A percentile compares a stretch with the other conserved stretches of the same genome.
phyloP scores from a whole-genome alignment of 2,329 filamentous ascomycete genomes.

The Aspergillus jensenii region DNA sequence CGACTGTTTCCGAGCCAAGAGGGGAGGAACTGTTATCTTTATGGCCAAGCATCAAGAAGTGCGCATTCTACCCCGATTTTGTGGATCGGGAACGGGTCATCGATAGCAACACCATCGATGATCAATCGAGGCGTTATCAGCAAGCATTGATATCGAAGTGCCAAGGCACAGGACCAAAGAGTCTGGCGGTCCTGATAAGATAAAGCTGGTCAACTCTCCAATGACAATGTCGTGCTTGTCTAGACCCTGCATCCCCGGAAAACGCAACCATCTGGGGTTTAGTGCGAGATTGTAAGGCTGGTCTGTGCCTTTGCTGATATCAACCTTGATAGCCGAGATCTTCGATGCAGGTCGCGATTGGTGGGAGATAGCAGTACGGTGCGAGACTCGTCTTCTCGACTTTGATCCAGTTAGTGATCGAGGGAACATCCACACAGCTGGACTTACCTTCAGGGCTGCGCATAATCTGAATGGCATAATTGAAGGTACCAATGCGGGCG shows the following conservation, averaged over 20 bases:
- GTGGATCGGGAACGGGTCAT: background rate
- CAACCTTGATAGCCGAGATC: background rate
- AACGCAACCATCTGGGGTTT: slow-evolving; percentile 11
- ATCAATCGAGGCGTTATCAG: slow-evolving; percentile 1
- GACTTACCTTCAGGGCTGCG: background rate
- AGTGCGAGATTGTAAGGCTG: slow-evolving; percentile 8
- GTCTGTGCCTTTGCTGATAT: background rate
- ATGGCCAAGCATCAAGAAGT: slow-evolving; percentile 6
- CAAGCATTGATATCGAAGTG: background rate
- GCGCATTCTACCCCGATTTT: background rate
- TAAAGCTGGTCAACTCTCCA: slow-evolving; percentile 4
- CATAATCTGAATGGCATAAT: too few relatives aligned
- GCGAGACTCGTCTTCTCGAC: background rate
- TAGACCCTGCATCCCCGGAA: slow-evolving; percentile 6
- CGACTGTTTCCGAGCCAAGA: slow-evolving; percentile 11
- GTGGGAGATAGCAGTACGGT: slow-evolving; percentile 6
- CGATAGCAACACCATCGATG: background rate
- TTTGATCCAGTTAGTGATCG: background rate
- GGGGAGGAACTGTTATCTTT: slow-evolving; percentile 8
- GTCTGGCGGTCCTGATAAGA: slow-evolving; percentile 7
- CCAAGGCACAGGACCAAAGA: slow-evolving; percentile 2
- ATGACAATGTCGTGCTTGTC: background rate
- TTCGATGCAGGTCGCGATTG: background rate
- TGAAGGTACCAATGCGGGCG: too few relatives aligned
- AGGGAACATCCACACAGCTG: too few relatives aligned